Evolutionary conservation across 495 filamentous ascomycete species (phyloP).

Genomic region (Terfezia claveryi): DNA sequence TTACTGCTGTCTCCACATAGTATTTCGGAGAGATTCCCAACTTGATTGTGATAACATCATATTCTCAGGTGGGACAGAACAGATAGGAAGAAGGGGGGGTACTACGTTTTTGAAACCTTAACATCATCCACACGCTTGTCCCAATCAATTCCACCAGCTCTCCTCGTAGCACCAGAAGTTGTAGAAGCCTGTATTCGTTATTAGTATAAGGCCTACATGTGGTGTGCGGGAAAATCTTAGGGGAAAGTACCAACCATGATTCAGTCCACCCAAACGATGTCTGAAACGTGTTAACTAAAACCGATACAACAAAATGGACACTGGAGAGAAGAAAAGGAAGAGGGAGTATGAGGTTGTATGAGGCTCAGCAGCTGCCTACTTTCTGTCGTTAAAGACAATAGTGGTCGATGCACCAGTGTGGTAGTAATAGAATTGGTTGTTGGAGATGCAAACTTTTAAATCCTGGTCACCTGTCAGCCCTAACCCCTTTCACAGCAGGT

Average conservation of each 20-base stretch:
- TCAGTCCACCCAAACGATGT: conserved; percentile 14
- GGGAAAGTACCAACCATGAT: conserved; percentile 5
- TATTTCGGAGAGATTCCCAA: conserved; percentile 99
- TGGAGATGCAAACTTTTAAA: background rate
- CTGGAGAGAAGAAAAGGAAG: background rate
- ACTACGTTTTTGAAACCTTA: conserved; percentile 78
- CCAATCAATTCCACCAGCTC: conserved; percentile 28
- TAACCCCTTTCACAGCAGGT: conserved; percentile 5
- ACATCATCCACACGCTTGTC: conserved; percentile 65
- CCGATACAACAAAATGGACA: background rate
- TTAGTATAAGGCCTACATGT: background rate
- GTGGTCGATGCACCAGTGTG: background rate
- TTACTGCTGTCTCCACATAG: conserved; percentile 69
- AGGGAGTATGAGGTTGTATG: background rate
- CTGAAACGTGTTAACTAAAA: conserved; percentile 13
- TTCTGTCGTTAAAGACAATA: no score
- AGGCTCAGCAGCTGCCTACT: background rate
- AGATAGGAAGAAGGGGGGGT: background rate
- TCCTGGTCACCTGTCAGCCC: background rate
- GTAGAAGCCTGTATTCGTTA: background rate
- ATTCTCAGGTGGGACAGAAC: conserved; percentile 10
- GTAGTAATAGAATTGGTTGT: background rate
- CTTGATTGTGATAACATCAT: conserved; percentile 80
- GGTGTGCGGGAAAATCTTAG: background rate
- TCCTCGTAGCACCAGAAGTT: conserved; percentile 9